Evolutionary conservation across 2,329 filamentous ascomycete species (phyloP), one percentile per base, ranked within the genome.

Genomic region (Cercospora janseana): DNA sequence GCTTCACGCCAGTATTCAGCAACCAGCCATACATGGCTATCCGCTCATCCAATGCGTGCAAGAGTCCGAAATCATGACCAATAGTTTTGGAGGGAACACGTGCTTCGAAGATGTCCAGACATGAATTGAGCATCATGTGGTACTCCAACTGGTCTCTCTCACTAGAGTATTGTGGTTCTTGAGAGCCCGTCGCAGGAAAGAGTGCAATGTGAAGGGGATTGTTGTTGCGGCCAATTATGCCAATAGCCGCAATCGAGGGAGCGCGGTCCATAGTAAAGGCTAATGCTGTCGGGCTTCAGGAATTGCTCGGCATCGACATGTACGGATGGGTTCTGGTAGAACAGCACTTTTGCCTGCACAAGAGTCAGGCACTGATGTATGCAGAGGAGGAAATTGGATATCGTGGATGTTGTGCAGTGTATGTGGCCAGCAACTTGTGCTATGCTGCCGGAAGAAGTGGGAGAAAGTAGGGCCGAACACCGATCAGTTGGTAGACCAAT

Each of bases 21-120:
- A 97, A 81, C 82, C 88, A 96, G 63, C 93, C 93, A 74, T 97
- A 98, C 60, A 90, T 87, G 27, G 91, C 90, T 38, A 97, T 79
- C 20, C 91, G 82, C 73, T 98, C 92, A 73, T 97, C 93, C 52
- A 97, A 79, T 52, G 91, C 90, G 72, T 97, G 92, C 43, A 98
- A 79, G 9, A 97, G 80, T 23, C 93, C 92, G 59, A 93, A 85
- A 68, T 97, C 92, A 61, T 93, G 90, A 43, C 88, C 87, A 52
- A 81, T 74, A 16, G 79, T 81, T 63, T 86, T 86, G 63, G 83
- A 79, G 46, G 86, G 85, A 58, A 88, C 79, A 51, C 90, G 88
- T 53, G 91, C 82, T 63, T 93, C 88, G 71, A 98, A 96, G 58
- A 97, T 84, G 72, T 98, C 93, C 60, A 98, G 86, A 51, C 88